These are phyloP conservation scores for Dothideomycetes sp. DNA, from an alignment of 2,329 filamentous ascomycete genomes.

Conservation along the genomic window DNA sequence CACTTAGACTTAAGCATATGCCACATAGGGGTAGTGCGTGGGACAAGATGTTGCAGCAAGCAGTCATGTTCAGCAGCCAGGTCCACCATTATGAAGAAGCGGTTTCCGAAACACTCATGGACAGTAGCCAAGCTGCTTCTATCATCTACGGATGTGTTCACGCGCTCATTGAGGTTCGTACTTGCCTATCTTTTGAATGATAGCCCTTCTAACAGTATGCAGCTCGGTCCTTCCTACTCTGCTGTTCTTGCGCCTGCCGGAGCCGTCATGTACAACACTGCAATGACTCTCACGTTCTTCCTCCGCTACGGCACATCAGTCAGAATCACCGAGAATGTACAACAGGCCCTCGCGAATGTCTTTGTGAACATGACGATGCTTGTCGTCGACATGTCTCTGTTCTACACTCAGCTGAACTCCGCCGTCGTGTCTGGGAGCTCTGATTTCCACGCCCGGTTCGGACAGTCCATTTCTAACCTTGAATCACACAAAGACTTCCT, in stretches of 20 bases:
- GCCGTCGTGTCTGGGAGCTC: background rate
- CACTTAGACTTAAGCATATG: background rate
- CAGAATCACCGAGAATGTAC: background rate
- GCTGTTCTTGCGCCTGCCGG: background rate
- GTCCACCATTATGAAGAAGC: background rate
- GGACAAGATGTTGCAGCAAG: background rate
- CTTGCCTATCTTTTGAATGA: no score
- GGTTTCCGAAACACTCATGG: background rate
- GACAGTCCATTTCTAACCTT: background rate
- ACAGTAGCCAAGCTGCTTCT: background rate
- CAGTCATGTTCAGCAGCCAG: background rate
- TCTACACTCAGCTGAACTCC: background rate
- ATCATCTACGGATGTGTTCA: background rate
- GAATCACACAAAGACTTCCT: background rate
- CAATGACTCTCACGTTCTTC: background rate
- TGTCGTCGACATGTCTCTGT: background rate
- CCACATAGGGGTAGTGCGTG: background rate
- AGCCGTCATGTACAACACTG: background rate
- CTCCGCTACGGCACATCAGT: background rate
- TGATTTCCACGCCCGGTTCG: background rate
- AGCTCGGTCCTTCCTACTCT: background rate
- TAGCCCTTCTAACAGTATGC: background rate
- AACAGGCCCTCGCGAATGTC: background rate
- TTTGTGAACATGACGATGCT: background rate
- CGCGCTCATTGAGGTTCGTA: background rate